These are phyloP conservation scores for Begonia peltatifolia DNA, from an alignment of 306 rosid species.

Conservation along the genomic window DNA sequence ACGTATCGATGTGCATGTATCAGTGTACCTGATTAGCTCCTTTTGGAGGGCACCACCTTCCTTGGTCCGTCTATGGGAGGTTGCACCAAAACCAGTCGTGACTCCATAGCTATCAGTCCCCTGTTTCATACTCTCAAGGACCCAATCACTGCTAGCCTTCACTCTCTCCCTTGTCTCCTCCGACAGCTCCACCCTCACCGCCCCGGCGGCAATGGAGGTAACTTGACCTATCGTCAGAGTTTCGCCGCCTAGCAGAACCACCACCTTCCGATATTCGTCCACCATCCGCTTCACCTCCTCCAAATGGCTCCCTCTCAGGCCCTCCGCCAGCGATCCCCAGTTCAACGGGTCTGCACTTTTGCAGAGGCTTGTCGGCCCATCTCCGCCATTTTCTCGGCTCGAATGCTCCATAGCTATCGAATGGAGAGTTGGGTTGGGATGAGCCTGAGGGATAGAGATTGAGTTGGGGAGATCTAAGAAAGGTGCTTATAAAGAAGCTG, in stretches of 20 bases:
- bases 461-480: no score
- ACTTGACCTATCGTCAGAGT: conserved; percentile 48
- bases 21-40: conserved; percentile 59
- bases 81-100: conserved; percentile 89
- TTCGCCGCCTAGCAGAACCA: conserved; percentile 50
- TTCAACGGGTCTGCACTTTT: conserved; percentile 5
- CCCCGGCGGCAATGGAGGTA: conserved; percentile 41
- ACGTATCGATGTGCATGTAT: no score
- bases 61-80: conserved; percentile 80
- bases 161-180: conserved; percentile 44
- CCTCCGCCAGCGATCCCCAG: conserved; percentile 58
- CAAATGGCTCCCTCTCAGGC: conserved; percentile 53
- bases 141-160: conserved; percentile 86
- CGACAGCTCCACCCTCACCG: conserved; percentile 30
- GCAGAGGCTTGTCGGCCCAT: no score
- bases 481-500: no score
- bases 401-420: no score
- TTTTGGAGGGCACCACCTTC: conserved; percentile 87
- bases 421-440: no score
- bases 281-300: conserved; percentile 77
- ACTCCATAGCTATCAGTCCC: conserved; percentile 87
- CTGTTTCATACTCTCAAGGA: conserved; percentile 45
- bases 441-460: no score
- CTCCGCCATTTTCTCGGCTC: no score
- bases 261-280: conserved; percentile 40